phyloP scores from a whole-genome alignment of 1,284 basidiomycete genomes.

The Melampsora americana region DNA sequence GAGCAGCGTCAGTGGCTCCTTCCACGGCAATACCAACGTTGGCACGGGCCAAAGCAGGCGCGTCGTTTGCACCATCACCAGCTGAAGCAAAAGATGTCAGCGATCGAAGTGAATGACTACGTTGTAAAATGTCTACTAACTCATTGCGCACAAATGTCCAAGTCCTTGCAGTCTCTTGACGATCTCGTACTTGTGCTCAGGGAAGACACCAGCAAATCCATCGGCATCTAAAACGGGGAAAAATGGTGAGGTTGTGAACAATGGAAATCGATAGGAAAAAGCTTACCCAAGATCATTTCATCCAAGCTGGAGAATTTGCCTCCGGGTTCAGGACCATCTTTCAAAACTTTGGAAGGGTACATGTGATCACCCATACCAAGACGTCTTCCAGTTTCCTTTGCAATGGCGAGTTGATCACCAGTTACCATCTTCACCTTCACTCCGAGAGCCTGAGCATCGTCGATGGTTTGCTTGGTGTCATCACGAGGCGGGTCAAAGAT shows the following conservation, averaged over 20 bases:
- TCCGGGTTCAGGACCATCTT: slow-evolving; percentile 78
- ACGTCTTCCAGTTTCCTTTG: slow-evolving; percentile 97
- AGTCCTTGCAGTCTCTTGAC: slow-evolving; percentile 91
- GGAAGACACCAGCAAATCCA: slow-evolving; percentile 93
- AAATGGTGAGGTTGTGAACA: no score
- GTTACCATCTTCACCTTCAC: slow-evolving; percentile 99
- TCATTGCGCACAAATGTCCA: slow-evolving; percentile 48
- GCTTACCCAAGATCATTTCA: slow-evolving; percentile 36
- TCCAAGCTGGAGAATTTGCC: slow-evolving; percentile 64
- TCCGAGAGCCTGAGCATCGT: slow-evolving; percentile 90
- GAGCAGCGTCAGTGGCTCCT: slow-evolving; percentile 90
- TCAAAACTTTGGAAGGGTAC: slow-evolving; percentile 91
- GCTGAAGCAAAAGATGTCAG: slow-evolving; percentile 58
- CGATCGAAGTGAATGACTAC: background rate
- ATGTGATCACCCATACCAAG: slow-evolving; percentile 94
- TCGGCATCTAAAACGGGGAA: slow-evolving; percentile 68
- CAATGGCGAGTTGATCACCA: slow-evolving; percentile 97
- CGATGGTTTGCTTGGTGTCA: slow-evolving; percentile 98
- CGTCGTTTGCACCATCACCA: slow-evolving; percentile 96
- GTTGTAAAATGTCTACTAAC: background rate
- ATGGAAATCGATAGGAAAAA: background rate
- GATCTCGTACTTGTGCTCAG: slow-evolving; percentile 57
- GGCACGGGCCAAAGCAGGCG: slow-evolving; percentile 76
- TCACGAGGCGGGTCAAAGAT: slow-evolving; percentile 98
- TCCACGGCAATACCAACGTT: slow-evolving; percentile 67